A percentile compares a stretch with the other conserved stretches of the same genome.
Evolutionary conservation across 768 basidiomycete genomes (phyloP).

Genomic region (Xerocomus potaroensis): DNA sequence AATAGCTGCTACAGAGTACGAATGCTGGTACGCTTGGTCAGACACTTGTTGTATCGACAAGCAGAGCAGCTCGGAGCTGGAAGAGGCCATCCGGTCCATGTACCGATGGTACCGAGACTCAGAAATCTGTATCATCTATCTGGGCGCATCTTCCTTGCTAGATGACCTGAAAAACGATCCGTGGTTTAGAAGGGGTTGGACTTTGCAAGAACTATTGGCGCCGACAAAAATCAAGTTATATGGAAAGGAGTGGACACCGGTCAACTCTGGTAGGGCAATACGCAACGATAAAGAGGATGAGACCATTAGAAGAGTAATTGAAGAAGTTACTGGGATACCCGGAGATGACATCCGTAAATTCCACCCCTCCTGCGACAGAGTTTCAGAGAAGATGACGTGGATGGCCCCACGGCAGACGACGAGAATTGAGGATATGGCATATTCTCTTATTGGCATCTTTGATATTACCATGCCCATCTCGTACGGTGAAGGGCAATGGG

Average conservation of each 20-base stretch:
- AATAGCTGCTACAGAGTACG: neutral
- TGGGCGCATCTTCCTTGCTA: neutral
- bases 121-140: neutral
- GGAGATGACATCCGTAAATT: constrained; percentile 1
- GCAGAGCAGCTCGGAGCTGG: constrained; percentile 5
- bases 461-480: constrained; percentile 4
- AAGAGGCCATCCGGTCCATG: constrained; percentile 8
- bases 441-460: constrained; percentile 5
- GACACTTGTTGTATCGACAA: constrained; percentile 8
- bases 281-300: constrained; percentile 3
- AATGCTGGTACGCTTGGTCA: constrained; percentile 1
- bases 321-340: neutral
- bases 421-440: constrained; percentile 1
- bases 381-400: constrained; percentile 7
- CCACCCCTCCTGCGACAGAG: neutral
- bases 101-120: constrained; percentile 5
- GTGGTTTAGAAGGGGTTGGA: constrained; percentile 7
- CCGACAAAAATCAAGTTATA: neutral
- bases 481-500: constrained; percentile 1
- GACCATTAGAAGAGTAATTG: neutral
- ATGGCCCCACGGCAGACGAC: constrained; percentile 1
- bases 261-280: neutral
- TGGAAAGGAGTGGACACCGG: constrained; percentile 1
- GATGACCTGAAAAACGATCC: constrained; percentile 1
- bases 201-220: constrained; percentile 3